Percentiles rank a stretch among this genome's conserved stretches.
phyloP scores from a whole-genome alignment of 169 alveolate species.

The Cryptosporidium xiaoi region DNA sequence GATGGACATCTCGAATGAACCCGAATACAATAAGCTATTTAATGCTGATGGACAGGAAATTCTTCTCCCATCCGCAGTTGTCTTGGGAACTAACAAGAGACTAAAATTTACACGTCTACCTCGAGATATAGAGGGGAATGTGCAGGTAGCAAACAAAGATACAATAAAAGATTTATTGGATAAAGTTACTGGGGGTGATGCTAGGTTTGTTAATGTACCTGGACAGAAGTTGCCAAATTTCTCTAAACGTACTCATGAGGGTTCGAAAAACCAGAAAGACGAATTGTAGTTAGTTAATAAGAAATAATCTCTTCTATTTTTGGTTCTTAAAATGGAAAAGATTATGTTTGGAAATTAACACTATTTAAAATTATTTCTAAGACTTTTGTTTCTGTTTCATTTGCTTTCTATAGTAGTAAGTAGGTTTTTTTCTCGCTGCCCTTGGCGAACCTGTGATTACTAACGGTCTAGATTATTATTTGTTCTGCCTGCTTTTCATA shows the following conservation, averaged over 20 bases:
- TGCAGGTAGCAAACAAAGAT: constrained; percentile 79
- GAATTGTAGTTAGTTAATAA: constrained; percentile 15
- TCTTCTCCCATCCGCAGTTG: constrained; percentile 85
- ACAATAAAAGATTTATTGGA: constrained; percentile 83
- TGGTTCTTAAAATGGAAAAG: neutral
- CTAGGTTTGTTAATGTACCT: constrained; percentile 82
- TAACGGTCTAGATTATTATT: too few relatives aligned
- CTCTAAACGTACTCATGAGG: constrained; percentile 14
- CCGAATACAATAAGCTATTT: constrained; percentile 81
- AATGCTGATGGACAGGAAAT: constrained; percentile 69
- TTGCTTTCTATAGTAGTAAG: too few relatives aligned
- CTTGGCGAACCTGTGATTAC: too few relatives aligned
- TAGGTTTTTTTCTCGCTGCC: too few relatives aligned
- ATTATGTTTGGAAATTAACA: neutral
- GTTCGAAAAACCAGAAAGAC: constrained; percentile 7
- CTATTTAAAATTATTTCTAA: neutral
- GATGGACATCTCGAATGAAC: constrained; percentile 85
- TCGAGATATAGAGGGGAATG: constrained; percentile 76
- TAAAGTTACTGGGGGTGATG: constrained; percentile 88
- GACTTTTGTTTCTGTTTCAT: too few relatives aligned
- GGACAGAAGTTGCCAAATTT: constrained; percentile 85
- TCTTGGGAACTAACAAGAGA: constrained; percentile 85
- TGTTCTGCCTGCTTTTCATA: too few relatives aligned
- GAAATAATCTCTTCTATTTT: too few relatives aligned
- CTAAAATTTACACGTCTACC: constrained; percentile 81